phyloP scores from a whole-genome alignment of 495 filamentous ascomycete genomes.

The Ascobolus immersus region DNA sequence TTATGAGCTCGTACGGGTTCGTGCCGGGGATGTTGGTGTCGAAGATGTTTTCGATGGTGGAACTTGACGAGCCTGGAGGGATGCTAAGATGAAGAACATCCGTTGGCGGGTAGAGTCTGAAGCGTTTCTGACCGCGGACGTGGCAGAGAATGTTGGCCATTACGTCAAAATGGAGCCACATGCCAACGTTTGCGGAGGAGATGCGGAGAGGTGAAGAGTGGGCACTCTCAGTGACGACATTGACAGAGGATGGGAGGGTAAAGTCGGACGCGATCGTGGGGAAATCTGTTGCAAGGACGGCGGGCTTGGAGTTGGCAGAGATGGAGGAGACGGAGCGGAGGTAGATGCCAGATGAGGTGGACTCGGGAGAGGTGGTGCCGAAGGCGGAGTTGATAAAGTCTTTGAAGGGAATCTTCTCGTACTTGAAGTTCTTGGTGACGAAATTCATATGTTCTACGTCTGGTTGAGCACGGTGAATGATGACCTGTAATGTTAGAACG shows the following conservation, averaged over 20 bases:
- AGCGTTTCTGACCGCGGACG: constrained; percentile 39
- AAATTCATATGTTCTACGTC: constrained; percentile 61
- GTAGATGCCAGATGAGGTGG: constrained; percentile 29
- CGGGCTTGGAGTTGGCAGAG: constrained; percentile 40
- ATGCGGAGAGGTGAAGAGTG: constrained; percentile 63
- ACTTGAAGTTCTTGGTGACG: constrained; percentile 55
- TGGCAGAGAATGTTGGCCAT: constrained; percentile 82
- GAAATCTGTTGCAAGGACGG: constrained; percentile 44
- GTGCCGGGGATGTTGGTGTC: constrained; percentile 22
- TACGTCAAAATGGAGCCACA: constrained; percentile 88
- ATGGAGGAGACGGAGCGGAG: constrained; percentile 45
- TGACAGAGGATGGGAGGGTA: constrained; percentile 35
- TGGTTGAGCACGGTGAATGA: constrained; percentile 39
- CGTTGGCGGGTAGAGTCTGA: constrained; percentile 52
- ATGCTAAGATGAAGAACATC: constrained; percentile 46
- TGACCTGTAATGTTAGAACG: constrained; percentile 25
- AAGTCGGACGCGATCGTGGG: constrained; percentile 45
- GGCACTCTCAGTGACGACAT: constrained; percentile 29
- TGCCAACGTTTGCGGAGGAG: constrained; percentile 45
- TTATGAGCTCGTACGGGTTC: constrained; percentile 37
- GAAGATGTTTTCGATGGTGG: constrained; percentile 43
- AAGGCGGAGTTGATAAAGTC: constrained; percentile 39
- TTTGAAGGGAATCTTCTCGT: constrained; percentile 39
- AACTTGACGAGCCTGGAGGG: constrained; percentile 54
- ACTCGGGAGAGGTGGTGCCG: constrained; percentile 20